These are phyloP conservation scores for Umbellularia californica DNA, from an alignment of 164 flowering plant genomes.

Conservation along the genomic window DNA sequence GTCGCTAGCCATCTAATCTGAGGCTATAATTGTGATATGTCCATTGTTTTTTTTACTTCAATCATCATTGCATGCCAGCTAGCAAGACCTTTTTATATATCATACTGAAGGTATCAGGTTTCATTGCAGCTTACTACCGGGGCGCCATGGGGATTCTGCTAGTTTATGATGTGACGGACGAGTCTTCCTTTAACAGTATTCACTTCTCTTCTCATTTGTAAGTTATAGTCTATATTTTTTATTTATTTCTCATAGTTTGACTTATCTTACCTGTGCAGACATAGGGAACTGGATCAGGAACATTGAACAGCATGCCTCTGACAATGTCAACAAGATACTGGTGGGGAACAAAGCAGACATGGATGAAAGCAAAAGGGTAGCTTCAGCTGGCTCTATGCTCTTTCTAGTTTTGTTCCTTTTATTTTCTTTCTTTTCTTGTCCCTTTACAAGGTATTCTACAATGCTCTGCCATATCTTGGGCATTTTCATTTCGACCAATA, in stretches of 20 bases:
- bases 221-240: not conserved
- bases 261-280: constrained; percentile 29
- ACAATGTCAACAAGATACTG: constrained; percentile 82
- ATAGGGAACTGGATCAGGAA: constrained; percentile 90
- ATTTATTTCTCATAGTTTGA: not conserved
- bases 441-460: not conserved
- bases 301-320: constrained; percentile 89
- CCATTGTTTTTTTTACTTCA: not conserved
- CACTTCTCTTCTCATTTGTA: constrained; percentile 4
- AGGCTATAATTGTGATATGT: too few relatives aligned
- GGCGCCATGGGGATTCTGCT: constrained; percentile 94
- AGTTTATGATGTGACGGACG: constrained; percentile 83
- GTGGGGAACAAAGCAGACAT: constrained; percentile 95
- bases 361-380: constrained; percentile 94
- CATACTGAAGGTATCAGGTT: not conserved
- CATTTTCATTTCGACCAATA: too few relatives aligned
- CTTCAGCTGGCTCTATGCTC: not conserved
- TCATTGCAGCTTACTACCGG: constrained; percentile 76
- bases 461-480: not conserved
- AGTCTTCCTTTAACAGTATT: constrained; percentile 84
- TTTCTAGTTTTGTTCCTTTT: not conserved
- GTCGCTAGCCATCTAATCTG: too few relatives aligned
- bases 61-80: not conserved
- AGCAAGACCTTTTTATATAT: too few relatives aligned
- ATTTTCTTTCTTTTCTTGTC: not conserved